Evolutionary conservation across 2,329 filamentous ascomycete genomes (phyloP).

Genomic region (Madurella mycetomatis): DNA sequence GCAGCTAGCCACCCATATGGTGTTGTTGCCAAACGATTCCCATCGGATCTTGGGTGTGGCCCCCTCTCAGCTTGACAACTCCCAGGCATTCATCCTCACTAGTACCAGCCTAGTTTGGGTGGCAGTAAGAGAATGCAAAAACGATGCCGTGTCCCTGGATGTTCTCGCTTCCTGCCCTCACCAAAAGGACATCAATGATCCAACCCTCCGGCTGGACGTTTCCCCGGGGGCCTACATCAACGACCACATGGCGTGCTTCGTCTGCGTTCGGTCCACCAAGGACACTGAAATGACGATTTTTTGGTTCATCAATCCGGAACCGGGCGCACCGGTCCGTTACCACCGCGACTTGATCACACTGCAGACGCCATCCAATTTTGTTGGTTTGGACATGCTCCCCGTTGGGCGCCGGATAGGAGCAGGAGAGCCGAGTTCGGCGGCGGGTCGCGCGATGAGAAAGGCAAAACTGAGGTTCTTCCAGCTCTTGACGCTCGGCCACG

Average conservation of each 20-base stretch:
- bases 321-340: constrained; percentile 16
- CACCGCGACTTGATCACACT: constrained; percentile 23
- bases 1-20: constrained; percentile 18
- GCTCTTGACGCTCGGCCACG: constrained; percentile 21
- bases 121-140: constrained; percentile 14
- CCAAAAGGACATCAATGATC: constrained; percentile 36
- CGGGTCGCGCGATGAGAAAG: constrained; percentile 7
- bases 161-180: constrained; percentile 33
- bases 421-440: not conserved
- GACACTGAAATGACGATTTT: constrained; percentile 25
- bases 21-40: constrained; percentile 27
- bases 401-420: constrained; percentile 14
- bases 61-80: constrained; percentile 41
- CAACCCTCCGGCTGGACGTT: constrained; percentile 38
- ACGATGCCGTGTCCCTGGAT: constrained; percentile 13
- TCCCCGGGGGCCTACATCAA: constrained; percentile 25
- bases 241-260: constrained; percentile 20
- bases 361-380: constrained; percentile 12
- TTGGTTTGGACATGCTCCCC: constrained; percentile 21
- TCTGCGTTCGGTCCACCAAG: constrained; percentile 25
- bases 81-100: constrained; percentile 57
- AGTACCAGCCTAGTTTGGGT: constrained; percentile 45
- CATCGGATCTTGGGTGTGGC: constrained; percentile 54
- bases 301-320: constrained; percentile 22
- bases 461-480: constrained; percentile 24